Evolutionary conservation across 1,139 yeast genomes (phyloP), one percentile per base, ranked within the genome.

Genomic region (Hemisphaericaspora subhashii): DNA sequence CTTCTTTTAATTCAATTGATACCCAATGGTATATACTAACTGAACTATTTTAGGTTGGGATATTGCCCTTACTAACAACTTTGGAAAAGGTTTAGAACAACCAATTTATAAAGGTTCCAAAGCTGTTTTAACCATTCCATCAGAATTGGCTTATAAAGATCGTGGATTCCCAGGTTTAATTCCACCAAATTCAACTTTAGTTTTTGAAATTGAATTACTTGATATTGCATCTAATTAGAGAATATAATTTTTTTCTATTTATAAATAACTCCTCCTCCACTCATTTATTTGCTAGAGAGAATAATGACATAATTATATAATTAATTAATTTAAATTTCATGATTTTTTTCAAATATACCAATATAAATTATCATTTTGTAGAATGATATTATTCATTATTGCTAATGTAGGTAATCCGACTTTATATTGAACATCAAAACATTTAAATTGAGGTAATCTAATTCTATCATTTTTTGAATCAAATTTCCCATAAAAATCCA

Each of bases 131-230:
- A 88, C 94, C 54, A 88, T 90, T 56, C 95, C 97, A 53, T 92
- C 96, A 46, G 83, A 85, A 56, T 85, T 87, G 66, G 98, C 95
- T 51, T 92, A 92, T 68, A 97, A 97, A 47, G 76, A 79, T 50
- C 83, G 95, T 66, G 98, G 97, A 36, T 87, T 86, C 81, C 97
- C 97, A 48, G 95, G 96, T 51, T 74, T 87, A 57, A 92, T 92
- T 60, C 98, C 98, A 48, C 96, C 97, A 52, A 87, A 88, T 64
- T 95, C 97, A 47, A 89, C 96, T 50, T 79, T 92, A 67, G 71
- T 87, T 53, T 90, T 90, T 55, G 97, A 89, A 57, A 97, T 90
- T 49, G 96, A 90, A 70, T 79, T 90, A 64, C 71, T 90, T 57
- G 81, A 79, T 56, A 84, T 90, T 60, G 87, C 87, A 9, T 11